Evolutionary conservation across 2,329 filamentous ascomycete species (phyloP).

Genomic region (Ophiocordyceps camponoti-leonardi): DNA sequence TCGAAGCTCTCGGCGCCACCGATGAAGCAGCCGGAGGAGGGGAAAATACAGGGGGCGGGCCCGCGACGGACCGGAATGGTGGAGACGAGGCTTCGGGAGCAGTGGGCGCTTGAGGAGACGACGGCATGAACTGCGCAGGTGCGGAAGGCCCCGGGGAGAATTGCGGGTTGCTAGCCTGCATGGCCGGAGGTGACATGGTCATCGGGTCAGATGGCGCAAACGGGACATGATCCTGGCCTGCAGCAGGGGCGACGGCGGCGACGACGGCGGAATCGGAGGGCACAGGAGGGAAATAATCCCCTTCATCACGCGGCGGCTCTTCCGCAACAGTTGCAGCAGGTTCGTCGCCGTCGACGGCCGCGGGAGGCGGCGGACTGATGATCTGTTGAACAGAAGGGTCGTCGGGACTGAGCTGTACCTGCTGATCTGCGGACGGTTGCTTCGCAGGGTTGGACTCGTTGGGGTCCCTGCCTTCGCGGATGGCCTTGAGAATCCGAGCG

Average conservation of each 20-base stretch:
- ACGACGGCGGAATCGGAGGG: slow-evolving; percentile 1
- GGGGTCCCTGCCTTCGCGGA: slow-evolving; percentile 81
- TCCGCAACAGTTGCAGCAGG: slow-evolving; percentile 17
- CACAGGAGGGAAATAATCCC: slow-evolving; percentile 17
- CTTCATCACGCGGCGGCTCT: slow-evolving; percentile 8
- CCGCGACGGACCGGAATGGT: neutral
- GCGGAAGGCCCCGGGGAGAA: neutral
- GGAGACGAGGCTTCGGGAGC: neutral
- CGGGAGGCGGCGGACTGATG: slow-evolving; percentile 19
- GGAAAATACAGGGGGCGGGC: slow-evolving; percentile 1
- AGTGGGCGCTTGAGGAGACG: neutral
- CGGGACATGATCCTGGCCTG: neutral
- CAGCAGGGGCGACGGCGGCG: neutral
- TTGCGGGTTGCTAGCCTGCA: neutral
- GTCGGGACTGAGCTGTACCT: slow-evolving; percentile 29
- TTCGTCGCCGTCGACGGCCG: slow-evolving; percentile 24
- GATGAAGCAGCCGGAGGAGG: neutral
- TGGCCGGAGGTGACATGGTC: neutral
- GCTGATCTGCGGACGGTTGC: slow-evolving; percentile 13
- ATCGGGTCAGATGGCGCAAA: neutral
- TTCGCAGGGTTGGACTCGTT: slow-evolving; percentile 65
- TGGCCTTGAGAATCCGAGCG: slow-evolving; percentile 72
- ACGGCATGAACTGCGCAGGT: neutral
- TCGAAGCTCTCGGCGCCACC: slow-evolving; percentile 1
- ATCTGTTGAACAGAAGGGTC: slow-evolving; percentile 45